Base-by-base conservation (phyloP, 2,329 filamentous ascomycete species). In the Rhytidhysteron rufulum region DNA sequence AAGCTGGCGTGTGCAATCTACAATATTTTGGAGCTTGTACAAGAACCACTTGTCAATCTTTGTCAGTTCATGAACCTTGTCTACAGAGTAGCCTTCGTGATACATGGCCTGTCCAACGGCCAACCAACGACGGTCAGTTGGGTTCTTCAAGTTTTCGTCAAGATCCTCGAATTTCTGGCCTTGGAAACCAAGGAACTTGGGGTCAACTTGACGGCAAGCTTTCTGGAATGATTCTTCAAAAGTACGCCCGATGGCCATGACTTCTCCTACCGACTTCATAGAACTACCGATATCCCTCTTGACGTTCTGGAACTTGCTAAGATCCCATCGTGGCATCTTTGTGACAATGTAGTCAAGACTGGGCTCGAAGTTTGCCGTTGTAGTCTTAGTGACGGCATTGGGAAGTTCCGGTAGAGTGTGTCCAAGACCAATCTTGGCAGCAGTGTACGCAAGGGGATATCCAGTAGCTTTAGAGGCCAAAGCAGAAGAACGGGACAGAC, bases 21-120 rank as follows among this genome's bases (percentile, higher is more conserved):
- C 93, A 58, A 98, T 87, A 74, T 97, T 97, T 72, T 95, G 84
- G 37, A 98, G 82, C 79, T 98, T 97, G 82, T 96, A 82, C 56
- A 98, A 73, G 78, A 98, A 98, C 93, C 93, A 97, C 72, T 95
- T 95, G 74, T 97, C 93, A 58, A 98, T 98, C 78, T 95, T 96
- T 71, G 86, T 95, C 54, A 98, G 74, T 5, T 96, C 88, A 63
- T 97, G 89, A 13, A 98, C 78, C 66, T 79, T 83, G 50, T 98
- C 91, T 34, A 96, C 89, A 2, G 87, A 82, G 75, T 98, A 98
- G 68, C 86, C 85, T 72, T 96, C 89, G 74, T 97, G 89, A 52
- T 95, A 82, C 88, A 98, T 94, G 51, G 93, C 93, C 71, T 97
- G 90, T 33, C 93, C 91, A 61, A 98, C 89, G 49, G 93, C 93